Conservation (phyloP, 257 asterid genomes). For the Vinca minor region DNA sequence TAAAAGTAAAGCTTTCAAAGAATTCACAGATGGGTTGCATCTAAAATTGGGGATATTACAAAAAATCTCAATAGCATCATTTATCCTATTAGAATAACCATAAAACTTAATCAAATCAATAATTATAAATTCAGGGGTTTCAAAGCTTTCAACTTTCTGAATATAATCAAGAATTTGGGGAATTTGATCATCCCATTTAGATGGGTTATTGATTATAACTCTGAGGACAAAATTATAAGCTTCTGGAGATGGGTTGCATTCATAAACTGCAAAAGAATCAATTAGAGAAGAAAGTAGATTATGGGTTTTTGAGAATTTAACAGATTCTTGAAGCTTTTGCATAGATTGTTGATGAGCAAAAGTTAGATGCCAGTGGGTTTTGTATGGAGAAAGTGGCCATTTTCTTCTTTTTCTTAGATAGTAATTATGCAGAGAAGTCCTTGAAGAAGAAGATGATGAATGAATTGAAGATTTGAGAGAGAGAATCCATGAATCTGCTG, state of each 20-base stretch:
- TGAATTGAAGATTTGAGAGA: slow-evolving; percentile 2
- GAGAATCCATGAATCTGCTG: neutral
- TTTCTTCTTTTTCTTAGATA: slow-evolving; percentile 54
- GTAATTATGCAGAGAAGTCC: slow-evolving; percentile 31
- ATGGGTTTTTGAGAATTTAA: slow-evolving; percentile 19
- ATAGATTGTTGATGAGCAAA: slow-evolving; percentile 49
- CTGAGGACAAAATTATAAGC: slow-evolving; percentile 51
- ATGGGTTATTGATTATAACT: slow-evolving; percentile 24
- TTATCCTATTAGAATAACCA: slow-evolving; percentile 35
- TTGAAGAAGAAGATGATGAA: slow-evolving; percentile 23
- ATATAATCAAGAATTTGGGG: slow-evolving; percentile 41
- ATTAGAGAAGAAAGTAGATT: slow-evolving; percentile 41
- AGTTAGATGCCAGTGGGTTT: slow-evolving; percentile 29
- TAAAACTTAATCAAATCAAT: slow-evolving; percentile 52
- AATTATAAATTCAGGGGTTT: slow-evolving; percentile 47
- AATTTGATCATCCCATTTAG: slow-evolving; percentile 35
- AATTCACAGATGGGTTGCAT: slow-evolving; percentile 43
- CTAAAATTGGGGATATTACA: slow-evolving; percentile 45
- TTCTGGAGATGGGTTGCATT: slow-evolving; percentile 45
- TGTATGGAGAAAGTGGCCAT: slow-evolving; percentile 58
- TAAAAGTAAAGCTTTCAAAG: slow-evolving; percentile 45
- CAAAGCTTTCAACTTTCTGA: slow-evolving; percentile 37
- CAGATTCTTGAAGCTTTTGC: slow-evolving; percentile 31
- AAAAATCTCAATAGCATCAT: slow-evolving; percentile 52
- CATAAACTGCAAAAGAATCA: slow-evolving; percentile 38